phyloP scores from a whole-genome alignment of 2,329 filamentous ascomycete genomes.

The Xylariaceae sp. region DNA sequence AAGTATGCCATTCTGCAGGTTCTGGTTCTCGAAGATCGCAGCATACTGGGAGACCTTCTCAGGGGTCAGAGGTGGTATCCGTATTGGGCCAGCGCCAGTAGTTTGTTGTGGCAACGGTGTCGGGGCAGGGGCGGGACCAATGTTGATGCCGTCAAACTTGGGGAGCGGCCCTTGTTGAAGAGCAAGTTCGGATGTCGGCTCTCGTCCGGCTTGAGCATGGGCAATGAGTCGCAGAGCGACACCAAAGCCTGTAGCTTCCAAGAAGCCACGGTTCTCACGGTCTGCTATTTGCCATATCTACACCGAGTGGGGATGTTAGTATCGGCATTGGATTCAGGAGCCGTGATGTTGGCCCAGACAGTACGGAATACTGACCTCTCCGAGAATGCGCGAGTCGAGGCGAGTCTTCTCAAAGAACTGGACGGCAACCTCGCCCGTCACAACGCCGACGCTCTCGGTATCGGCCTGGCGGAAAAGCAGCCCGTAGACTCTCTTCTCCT shows the following conservation, averaged over 20 bases:
- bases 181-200: conserved; percentile 75
- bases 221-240: conserved; percentile 91
- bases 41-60: conserved; percentile 89
- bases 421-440: conserved; percentile 93
- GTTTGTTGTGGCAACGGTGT: conserved; percentile 51
- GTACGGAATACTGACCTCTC: conserved; percentile 59
- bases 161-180: conserved; percentile 83
- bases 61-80: conserved; percentile 80
- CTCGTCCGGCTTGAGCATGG: conserved; percentile 83
- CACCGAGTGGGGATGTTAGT: conserved; percentile 28
- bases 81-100: conserved; percentile 63
- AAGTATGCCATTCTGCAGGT: conserved; percentile 68
- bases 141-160: conserved; percentile 75
- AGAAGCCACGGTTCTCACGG: conserved; percentile 87
- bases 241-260: conserved; percentile 89
- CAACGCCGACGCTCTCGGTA: conserved; percentile 82
- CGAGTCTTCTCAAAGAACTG: conserved; percentile 97
- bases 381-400: conserved; percentile 76
- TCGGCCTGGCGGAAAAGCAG: conserved; percentile 93
- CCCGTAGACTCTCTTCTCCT: conserved; percentile 91
- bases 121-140: conserved; percentile 39
- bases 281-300: conserved; percentile 99
- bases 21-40: conserved; percentile 84
- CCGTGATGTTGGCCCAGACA: neutral
- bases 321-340: neutral